Percentiles rank a stretch among this genome's conserved stretches.
phyloP scores from a whole-genome alignment of 1,284 basidiomycete genomes.

The Puccinia polysora region DNA sequence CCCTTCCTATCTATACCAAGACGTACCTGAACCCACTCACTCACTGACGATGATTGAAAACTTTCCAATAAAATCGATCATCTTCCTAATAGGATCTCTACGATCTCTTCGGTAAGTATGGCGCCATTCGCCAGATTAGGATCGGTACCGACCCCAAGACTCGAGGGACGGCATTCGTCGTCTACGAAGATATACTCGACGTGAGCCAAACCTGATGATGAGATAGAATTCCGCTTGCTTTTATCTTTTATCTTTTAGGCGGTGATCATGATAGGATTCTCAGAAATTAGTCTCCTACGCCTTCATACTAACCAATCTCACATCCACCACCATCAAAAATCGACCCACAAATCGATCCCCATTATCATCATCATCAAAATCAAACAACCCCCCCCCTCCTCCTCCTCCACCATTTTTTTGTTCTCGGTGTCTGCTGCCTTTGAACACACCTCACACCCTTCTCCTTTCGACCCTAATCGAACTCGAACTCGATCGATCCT shows the following conservation, averaged over 20 bases:
- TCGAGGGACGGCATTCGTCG: slow-evolving; percentile 89
- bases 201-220: slow-evolving; percentile 45
- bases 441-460: not conserved
- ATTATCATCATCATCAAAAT: not conserved
- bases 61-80: not conserved
- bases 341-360: no score
- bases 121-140: slow-evolving; percentile 89
- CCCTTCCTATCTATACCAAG: no score
- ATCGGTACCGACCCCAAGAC: slow-evolving; percentile 87
- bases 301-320: no score
- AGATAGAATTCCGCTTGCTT: not conserved
- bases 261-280: not conserved
- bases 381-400: not conserved
- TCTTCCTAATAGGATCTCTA: slow-evolving; percentile 72
- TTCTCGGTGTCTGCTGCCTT: slow-evolving; percentile 10
- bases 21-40: no score
- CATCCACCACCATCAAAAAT: no score
- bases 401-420: slow-evolving; percentile 16
- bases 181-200: slow-evolving; percentile 56
- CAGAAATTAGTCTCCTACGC: no score
- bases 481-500: not conserved
- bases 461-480: no score
- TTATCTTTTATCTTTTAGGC: not conserved
- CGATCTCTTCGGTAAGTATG: slow-evolving; percentile 95
- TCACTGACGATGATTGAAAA: no score